Evolutionary conservation across 2,329 filamentous ascomycete genomes (phyloP), one percentile per base, ranked within the genome.

Genomic region (Arthrobotrys sphaeroides): DNA sequence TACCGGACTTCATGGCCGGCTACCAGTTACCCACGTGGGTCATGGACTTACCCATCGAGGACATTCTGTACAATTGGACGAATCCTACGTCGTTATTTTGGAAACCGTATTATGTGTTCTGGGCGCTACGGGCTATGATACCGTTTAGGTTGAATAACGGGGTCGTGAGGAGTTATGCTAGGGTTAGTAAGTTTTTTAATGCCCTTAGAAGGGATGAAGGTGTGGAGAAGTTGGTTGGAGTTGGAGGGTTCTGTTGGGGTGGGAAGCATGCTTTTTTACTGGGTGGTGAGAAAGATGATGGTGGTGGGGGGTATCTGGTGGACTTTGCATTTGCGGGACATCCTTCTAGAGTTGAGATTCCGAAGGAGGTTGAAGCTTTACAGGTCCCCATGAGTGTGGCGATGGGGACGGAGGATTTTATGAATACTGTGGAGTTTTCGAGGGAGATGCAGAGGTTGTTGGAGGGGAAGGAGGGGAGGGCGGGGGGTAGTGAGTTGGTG

Each of bases 1-100:
- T 86, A 7, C 87, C 87, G 0, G 87, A 89, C 61, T 87, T 89
- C 65, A 88, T 88, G 84, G 80, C 83, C 18, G 49, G 49, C 13
- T 12, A 16, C 13, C 24, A 33, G n/a, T 28, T 73, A 22, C 68
- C 68, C 24, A 3, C n/a, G 3, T 73, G 60, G 47, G 20, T 49
- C 3, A 18, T 59, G n/a, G 16, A 18, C 2, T 40, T 73, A 9
- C 68, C 68, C 26, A 49, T 73, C n/a, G 59, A 42, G 10, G 68
- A 73, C 7, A 65, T 73, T 7, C 1, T 43, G 0, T 7, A 33
- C n/a, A 53, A 73, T 12, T 73, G 68, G 68, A 47, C 38, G 6
- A 66, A 47, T 31, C 68, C 60, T 2, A 33, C 16, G 10, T 26
- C 60, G 1, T 22, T 66, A 1, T 13, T 73, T 5, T 26, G 38